phyloP scores from a whole-genome alignment of 768 basidiomycete genomes.

The Epithele typhae region DNA sequence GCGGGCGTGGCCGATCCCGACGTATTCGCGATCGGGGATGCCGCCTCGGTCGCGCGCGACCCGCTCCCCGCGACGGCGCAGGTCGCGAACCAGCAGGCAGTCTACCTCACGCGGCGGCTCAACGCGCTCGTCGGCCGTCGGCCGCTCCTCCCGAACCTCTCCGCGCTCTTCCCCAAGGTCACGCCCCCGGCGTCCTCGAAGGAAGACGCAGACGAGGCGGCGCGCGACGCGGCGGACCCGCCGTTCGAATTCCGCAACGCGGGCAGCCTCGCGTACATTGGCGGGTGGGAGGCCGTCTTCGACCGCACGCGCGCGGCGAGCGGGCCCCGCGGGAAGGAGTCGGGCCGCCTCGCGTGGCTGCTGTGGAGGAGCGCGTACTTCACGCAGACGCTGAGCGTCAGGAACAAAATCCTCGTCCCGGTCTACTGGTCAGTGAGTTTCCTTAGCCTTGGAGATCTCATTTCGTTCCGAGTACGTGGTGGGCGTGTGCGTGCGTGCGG shows the following conservation, averaged over 20 bases:
- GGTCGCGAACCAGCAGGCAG: constrained; percentile 77
- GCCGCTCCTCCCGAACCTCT: background rate
- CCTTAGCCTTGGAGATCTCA: constrained; percentile 4
- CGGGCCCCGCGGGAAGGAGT: constrained; percentile 48
- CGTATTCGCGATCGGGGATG: constrained; percentile 83
- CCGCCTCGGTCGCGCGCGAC: constrained; percentile 51
- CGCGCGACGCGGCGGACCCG: constrained; percentile 28
- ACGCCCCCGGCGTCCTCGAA: no score
- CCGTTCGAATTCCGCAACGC: constrained; percentile 70
- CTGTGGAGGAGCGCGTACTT: constrained; percentile 82
- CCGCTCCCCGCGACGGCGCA: constrained; percentile 83
- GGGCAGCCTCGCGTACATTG: constrained; percentile 78
- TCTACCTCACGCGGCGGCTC: constrained; percentile 60
- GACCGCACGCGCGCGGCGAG: constrained; percentile 52
- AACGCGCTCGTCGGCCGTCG: constrained; percentile 45
- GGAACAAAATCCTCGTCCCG: constrained; percentile 70
- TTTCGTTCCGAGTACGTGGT: constrained; percentile 9
- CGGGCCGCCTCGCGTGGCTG: constrained; percentile 70
- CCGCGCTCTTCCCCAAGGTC: background rate
- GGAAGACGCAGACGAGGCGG: constrained; percentile 10
- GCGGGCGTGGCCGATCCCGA: constrained; percentile 49
- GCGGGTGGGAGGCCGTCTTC: constrained; percentile 79
- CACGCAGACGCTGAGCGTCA: constrained; percentile 65
- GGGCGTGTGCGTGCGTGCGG: background rate
- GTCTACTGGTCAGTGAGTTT: constrained; percentile 54